phyloP scores from a whole-genome alignment of 163 green algal genomes.

The Chlamydomonas reinhardtii region DNA sequence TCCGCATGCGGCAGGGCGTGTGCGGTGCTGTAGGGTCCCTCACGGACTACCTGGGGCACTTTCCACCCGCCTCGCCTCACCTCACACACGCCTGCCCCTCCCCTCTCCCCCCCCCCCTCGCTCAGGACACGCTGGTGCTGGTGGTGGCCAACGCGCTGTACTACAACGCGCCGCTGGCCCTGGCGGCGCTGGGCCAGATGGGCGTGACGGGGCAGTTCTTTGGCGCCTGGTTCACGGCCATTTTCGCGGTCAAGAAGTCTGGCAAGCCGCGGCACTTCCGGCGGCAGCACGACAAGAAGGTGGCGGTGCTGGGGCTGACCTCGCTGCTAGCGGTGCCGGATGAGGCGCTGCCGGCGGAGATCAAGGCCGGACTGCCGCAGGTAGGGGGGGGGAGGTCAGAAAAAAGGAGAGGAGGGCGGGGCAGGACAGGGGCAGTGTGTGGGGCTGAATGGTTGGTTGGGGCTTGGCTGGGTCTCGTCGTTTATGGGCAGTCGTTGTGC shows the following conservation, averaged over 20 bases:
- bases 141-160: conserved; percentile 90
- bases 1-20: too few relatives aligned
- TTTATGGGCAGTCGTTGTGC: too few relatives aligned
- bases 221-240: conserved; percentile 72
- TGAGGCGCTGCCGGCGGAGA: conserved; percentile 71
- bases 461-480: too few relatives aligned
- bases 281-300: conserved; percentile 89
- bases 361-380: conserved; percentile 73
- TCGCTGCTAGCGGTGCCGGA: conserved; percentile 74
- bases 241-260: conserved; percentile 64
- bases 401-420: not conserved
- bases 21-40: too few relatives aligned
- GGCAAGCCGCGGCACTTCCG: conserved; percentile 79
- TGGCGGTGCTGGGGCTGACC: conserved; percentile 85
- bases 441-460: too few relatives aligned
- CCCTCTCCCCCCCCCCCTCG: not conserved
- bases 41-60: too few relatives aligned
- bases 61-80: too few relatives aligned
- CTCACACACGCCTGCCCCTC: too few relatives aligned
- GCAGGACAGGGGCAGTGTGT: not conserved
- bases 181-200: conserved; percentile 61
- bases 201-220: conserved; percentile 72
- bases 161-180: conserved; percentile 88
- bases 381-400: conserved; percentile 18
- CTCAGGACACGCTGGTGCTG: conserved; percentile 82